Evolutionary conservation across 805 yeast genomes (phyloP).

Genomic region (Ogataea paradorogensis): DNA sequence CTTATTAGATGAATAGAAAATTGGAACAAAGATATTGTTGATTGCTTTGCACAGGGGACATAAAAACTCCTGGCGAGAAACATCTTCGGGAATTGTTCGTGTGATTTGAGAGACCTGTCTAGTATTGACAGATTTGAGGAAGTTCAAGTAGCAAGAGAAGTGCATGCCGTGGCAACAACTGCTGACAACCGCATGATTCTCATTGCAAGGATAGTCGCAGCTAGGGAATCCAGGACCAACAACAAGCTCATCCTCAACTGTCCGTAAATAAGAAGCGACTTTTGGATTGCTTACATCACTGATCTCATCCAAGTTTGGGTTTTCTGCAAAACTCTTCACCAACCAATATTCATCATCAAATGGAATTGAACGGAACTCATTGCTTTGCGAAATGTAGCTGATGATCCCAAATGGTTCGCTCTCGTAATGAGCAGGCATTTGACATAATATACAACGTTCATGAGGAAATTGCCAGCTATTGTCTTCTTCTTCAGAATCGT

Average conservation of each 20-base stretch:
- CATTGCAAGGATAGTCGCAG: conserved; percentile 32
- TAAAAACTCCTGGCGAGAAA: conserved; percentile 66
- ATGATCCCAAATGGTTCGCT: conserved; percentile 76
- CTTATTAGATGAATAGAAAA: conserved; percentile 53
- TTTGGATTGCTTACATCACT: conserved; percentile 12
- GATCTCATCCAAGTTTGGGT: conserved; percentile 37
- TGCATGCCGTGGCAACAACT: conserved; percentile 97
- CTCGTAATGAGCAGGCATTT: conserved; percentile 59
- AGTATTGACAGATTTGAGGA: conserved; percentile 51
- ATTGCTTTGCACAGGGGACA: conserved; percentile 92
- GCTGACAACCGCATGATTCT: conserved; percentile 49
- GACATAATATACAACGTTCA: conserved; percentile 76
- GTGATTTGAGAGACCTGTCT: conserved; percentile 68
- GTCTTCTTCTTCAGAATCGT: conserved; percentile 33
- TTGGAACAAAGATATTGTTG: conserved; percentile 80
- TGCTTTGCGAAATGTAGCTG: conserved; percentile 54
- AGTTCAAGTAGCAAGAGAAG: conserved; percentile 67
- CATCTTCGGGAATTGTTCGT: conserved; percentile 75
- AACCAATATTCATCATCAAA: conserved; percentile 64
- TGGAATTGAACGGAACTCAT: conserved; percentile 64
- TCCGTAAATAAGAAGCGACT: conserved; percentile 38
- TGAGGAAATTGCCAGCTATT: conserved; percentile 69
- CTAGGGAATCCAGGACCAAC: conserved; percentile 73
- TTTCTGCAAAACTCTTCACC: conserved; percentile 56
- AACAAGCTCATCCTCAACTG: conserved; percentile 38